Conservation (phyloP, 1,139 yeast species). For the Chernovozyma sophiae-reginae region DNA sequence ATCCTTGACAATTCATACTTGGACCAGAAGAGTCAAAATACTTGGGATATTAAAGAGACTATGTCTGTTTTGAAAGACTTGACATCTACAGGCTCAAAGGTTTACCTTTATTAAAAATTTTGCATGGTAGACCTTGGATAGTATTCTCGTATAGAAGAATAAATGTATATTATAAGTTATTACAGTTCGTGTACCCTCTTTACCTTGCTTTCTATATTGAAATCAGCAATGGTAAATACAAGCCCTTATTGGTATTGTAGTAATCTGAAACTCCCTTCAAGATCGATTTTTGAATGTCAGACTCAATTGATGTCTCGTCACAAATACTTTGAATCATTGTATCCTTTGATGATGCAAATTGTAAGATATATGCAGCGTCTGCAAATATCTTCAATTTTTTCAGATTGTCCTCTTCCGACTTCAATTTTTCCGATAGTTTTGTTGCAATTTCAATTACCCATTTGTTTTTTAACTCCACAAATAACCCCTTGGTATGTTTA, state of each 20-base stretch:
- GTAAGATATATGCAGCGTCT: conserved; percentile 21
- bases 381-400: conserved; percentile 15
- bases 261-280: conserved; percentile 24
- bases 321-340: background rate
- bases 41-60: conserved; percentile 59
- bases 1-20: conserved; percentile 63
- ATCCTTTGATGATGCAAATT: conserved; percentile 14
- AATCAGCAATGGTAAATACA: conserved; percentile 35
- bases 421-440: conserved; percentile 1
- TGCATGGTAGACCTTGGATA: no score
- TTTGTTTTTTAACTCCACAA: conserved; percentile 21
- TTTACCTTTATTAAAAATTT: conserved; percentile 50
- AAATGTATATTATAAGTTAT: no score
- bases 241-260: conserved; percentile 26
- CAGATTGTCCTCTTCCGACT: conserved; percentile 1
- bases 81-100: conserved; percentile 40
- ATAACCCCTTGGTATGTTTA: conserved; percentile 13
- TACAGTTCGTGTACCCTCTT: no score
- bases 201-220: no score
- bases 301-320: conserved; percentile 6
- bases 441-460: conserved; percentile 19
- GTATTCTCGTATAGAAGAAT: no score
- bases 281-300: conserved; percentile 10
- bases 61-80: conserved; percentile 37
- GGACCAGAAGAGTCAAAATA: conserved; percentile 58